Percentiles rank a stretch among this genome's conserved stretches.
These are phyloP conservation scores for Cyclaneusma minus DNA, from an alignment of 2,329 filamentous ascomycete genomes.

Conservation along the genomic window DNA sequence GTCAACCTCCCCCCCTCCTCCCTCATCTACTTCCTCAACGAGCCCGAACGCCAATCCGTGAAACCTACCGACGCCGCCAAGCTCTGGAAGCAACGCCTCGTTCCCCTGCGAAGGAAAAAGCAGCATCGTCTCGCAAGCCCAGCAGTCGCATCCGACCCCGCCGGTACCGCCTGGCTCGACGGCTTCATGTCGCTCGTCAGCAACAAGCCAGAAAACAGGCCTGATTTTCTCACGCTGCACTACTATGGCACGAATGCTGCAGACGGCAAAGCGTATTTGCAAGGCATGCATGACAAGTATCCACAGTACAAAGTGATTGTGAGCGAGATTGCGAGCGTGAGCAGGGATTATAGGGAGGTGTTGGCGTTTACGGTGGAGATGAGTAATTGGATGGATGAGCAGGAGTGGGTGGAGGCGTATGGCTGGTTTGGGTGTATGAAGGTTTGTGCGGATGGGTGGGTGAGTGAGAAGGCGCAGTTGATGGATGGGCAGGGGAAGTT, in stretches of 20 bases:
- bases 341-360: constrained; percentile 21
- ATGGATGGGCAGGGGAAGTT: constrained; percentile 26
- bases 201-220: constrained; percentile 20
- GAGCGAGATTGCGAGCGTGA: constrained; percentile 26
- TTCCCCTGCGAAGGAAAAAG: constrained; percentile 19
- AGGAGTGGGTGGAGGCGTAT: constrained; percentile 26
- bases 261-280: constrained; percentile 21
- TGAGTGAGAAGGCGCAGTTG: constrained; percentile 28
- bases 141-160: constrained; percentile 21
- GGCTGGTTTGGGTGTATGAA: constrained; percentile 28
- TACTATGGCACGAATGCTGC: constrained; percentile 23
- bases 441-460: constrained; percentile 25
- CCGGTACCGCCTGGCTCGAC: constrained; percentile 24
- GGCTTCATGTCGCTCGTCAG: constrained; percentile 23
- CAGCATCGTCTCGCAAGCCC: constrained; percentile 24
- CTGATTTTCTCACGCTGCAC: constrained; percentile 27
- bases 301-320: constrained; percentile 21
- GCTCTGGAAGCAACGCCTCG: constrained; percentile 22
- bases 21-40: constrained; percentile 30
- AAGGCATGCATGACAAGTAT: constrained; percentile 21
- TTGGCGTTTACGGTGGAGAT: constrained; percentile 22
- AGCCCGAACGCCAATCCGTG: constrained; percentile 25
- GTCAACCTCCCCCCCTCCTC: constrained; percentile 12
- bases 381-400: constrained; percentile 26
- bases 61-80: constrained; percentile 20